A percentile compares a stretch with the other conserved stretches of the same genome.
Evolutionary conservation across 345 rosid genomes (phyloP).

Genomic region (Linum lewisii): DNA sequence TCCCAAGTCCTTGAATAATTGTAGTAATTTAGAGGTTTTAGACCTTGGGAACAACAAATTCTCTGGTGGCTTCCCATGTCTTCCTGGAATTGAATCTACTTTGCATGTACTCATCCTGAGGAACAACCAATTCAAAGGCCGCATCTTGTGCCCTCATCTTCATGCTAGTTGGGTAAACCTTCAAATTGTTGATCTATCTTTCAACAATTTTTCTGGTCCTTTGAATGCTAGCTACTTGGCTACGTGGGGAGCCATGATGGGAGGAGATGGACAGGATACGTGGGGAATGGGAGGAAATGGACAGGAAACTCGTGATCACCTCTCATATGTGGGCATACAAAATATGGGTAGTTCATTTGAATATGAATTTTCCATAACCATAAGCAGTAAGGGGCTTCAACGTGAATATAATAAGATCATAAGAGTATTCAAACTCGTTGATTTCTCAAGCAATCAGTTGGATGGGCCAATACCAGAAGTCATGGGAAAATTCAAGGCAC

Average conservation of each 20-base stretch:
- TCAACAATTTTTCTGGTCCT: conserved; percentile 23
- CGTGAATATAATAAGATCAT: not conserved
- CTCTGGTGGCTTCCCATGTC: conserved; percentile 14
- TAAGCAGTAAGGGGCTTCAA: not conserved
- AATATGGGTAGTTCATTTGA: not conserved
- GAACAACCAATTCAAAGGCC: conserved; percentile 4
- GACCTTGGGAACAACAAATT: conserved; percentile 17
- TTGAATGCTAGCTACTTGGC: conserved; percentile 7
- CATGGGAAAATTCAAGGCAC: not conserved
- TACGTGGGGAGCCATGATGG: conserved; percentile 30
- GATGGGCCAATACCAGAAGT: not conserved
- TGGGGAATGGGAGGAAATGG: too few relatives aligned
- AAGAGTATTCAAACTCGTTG: not conserved
- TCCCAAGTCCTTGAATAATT: conserved; percentile 15
- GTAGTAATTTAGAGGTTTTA: conserved; percentile 8
- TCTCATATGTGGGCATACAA: conserved; percentile 13
- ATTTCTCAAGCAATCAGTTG: not conserved
- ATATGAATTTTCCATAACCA: not conserved
- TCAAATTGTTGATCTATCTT: conserved; percentile 34
- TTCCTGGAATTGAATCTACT: not conserved
- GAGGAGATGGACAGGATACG: conserved; percentile 6
- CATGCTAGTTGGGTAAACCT: not conserved
- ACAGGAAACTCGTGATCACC: conserved; percentile 10
- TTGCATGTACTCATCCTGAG: not conserved
- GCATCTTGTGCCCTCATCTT: not conserved